These are phyloP conservation scores for Cudoniella acicularis DNA, from an alignment of 495 filamentous ascomycete species.

Conservation along the genomic window DNA sequence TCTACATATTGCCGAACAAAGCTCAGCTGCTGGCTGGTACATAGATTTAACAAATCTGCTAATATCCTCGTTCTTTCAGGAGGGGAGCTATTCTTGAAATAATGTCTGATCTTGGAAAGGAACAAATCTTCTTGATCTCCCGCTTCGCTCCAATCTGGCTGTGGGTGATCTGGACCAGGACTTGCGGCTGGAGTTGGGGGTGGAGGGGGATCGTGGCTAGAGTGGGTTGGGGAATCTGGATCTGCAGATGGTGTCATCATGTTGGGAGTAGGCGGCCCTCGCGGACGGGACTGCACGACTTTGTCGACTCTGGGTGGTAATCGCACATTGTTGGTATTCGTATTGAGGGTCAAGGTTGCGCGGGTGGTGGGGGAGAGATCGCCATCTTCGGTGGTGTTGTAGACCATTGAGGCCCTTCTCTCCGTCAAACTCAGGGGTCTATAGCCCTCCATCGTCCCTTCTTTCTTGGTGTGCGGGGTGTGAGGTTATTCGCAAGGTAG, in stretches of 20 bases:
- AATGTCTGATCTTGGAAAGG: slow-evolving; percentile 43
- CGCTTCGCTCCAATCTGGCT: slow-evolving; percentile 49
- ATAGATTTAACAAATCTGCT: slow-evolving; percentile 81
- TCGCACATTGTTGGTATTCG: slow-evolving; percentile 18
- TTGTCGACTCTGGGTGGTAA: slow-evolving; percentile 36
- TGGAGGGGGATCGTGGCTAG: slow-evolving; percentile 40
- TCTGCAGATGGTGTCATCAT: slow-evolving; percentile 55
- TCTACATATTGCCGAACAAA: slow-evolving; percentile 93
- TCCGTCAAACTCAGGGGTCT: slow-evolving; percentile 27
- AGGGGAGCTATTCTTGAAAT: slow-evolving; percentile 47
- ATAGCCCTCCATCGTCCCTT: slow-evolving; percentile 22
- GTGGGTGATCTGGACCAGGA: slow-evolving; percentile 48
- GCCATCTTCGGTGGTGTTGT: slow-evolving; percentile 18
- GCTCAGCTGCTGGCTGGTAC: slow-evolving; percentile 89
- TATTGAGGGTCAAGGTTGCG: slow-evolving; percentile 25
- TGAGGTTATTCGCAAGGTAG: not conserved
- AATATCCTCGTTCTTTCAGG: slow-evolving; percentile 59
- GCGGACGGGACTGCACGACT: slow-evolving; percentile 41
- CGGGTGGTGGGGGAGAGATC: slow-evolving; percentile 23
- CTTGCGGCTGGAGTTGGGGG: slow-evolving; percentile 55
- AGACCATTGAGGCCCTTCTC: slow-evolving; percentile 24
- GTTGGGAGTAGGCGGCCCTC: slow-evolving; percentile 53
- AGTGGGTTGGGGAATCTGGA: slow-evolving; percentile 39
- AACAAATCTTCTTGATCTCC: slow-evolving; percentile 50
- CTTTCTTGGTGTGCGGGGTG: not conserved